Conservation (phyloP, 805 yeast genomes). For the Wickerhamiella cacticola region DNA sequence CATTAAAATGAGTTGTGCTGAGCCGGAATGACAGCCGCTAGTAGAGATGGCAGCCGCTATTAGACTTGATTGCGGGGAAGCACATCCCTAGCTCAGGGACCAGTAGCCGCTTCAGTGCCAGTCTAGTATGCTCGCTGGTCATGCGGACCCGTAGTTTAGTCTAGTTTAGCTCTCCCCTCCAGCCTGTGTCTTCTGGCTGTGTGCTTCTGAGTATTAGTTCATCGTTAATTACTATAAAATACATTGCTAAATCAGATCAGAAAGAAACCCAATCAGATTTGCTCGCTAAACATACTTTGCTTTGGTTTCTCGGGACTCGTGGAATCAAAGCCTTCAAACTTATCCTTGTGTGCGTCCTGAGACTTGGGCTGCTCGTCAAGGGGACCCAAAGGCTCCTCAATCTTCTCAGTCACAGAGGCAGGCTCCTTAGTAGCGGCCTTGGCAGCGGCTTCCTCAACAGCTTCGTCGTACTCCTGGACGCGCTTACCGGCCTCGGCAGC, state of each 20-base stretch:
- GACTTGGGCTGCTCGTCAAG: conserved; percentile 4
- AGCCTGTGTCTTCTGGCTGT: too few relatives aligned
- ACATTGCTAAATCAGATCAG: conserved; percentile 4
- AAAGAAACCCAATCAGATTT: conserved; percentile 18
- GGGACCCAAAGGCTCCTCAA: conserved; percentile 6
- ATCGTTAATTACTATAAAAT: conserved; percentile 7
- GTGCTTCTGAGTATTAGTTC: background rate
- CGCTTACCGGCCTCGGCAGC: conserved; percentile 16
- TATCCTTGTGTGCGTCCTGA: conserved; percentile 10
- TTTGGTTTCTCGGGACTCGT: conserved; percentile 18
- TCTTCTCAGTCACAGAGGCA: conserved; percentile 23
- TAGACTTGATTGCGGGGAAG: too few relatives aligned
- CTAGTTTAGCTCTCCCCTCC: too few relatives aligned
- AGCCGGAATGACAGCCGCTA: too few relatives aligned
- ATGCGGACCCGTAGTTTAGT: too few relatives aligned
- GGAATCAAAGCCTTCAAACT: conserved; percentile 23
- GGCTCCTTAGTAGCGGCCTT: conserved; percentile 13
- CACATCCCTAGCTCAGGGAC: too few relatives aligned
- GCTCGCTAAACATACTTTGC: conserved; percentile 23
- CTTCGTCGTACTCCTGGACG: conserved; percentile 9
- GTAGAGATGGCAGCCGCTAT: too few relatives aligned
- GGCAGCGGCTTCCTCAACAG: conserved; percentile 10
- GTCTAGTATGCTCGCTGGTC: too few relatives aligned
- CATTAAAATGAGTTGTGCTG: too few relatives aligned
- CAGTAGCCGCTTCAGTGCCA: too few relatives aligned